Base-by-base conservation (phyloP, 495 filamentous ascomycete genomes). In the Margaritispora aquatica region DNA sequence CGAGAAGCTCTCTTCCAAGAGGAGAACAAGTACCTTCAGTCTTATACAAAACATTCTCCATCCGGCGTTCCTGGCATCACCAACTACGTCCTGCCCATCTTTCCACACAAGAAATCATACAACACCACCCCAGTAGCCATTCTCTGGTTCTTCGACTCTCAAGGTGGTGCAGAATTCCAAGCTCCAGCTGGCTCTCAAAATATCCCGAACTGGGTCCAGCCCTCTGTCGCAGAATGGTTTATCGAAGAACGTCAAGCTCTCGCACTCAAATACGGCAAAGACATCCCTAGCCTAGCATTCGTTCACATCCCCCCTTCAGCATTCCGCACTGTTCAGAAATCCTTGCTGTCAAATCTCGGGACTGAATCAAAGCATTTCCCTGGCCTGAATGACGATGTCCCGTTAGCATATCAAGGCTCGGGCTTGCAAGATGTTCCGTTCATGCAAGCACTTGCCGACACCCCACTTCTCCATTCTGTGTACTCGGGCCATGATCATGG, bases 101-200 rank as follows among this genome's bases (percentile, higher is more conserved):
- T 76, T 57, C 56, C 69, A n/a, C 29, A 56, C 10, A 69, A 71
- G 46, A 29, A 69, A 0, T 70, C 72, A 0, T 54, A 57, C 27
- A 46, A 23, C 20, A 59, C 51, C 0, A 71, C 57, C 1, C 80
- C 80, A 8, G 69, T 69, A 13, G 70, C 86, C 13, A 61, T 92
- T 2, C 75, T 90, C 27, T 92, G 85, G 85, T 90, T 90, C 73
- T 90, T 92, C 64, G 88, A 92, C 67, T 82, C 77, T 54, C 77
- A 78, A 31, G 87, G 87, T 36, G 88, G 88, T 0, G 75, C 74
- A 48, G 63, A 71, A 24, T 83, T 77, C 63, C 79, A 84, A 46
- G 60, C 71, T 17, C 55, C 57, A 1, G 17, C 47, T 26, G 60
- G 62, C 8, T 54, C 70, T 0, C 21, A 61, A 19, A 47, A 0